phyloP scores from a whole-genome alignment of 1,284 basidiomycete species.

The Cutaneotrichosporon spelunceum region DNA sequence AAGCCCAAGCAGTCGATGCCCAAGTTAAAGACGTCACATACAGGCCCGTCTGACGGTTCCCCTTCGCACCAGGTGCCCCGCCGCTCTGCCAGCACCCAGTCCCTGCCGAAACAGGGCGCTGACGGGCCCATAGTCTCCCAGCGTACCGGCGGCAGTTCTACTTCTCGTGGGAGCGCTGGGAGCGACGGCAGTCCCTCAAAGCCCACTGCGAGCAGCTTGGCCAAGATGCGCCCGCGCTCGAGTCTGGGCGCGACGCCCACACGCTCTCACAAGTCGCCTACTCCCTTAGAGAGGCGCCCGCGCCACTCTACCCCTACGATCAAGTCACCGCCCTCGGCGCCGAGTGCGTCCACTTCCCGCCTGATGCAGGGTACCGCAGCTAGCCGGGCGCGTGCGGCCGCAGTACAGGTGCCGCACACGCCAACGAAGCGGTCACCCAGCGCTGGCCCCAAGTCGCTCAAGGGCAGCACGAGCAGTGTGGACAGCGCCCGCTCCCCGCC shows the following conservation, averaged over 20 bases:
- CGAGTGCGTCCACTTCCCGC: constrained; percentile 7
- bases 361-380: constrained; percentile 23
- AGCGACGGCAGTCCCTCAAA: constrained; percentile 4
- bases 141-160: constrained; percentile 6
- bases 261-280: not conserved
- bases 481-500: not conserved
- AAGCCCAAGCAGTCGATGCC: constrained; percentile 11
- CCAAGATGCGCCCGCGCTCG: constrained; percentile 12
- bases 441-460: not conserved
- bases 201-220: constrained; percentile 16
- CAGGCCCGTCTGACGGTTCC: not conserved
- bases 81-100: not conserved
- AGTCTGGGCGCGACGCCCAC: not conserved
- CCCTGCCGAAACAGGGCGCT: not conserved
- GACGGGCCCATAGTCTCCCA: not conserved
- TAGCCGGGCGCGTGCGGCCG: constrained; percentile 21
- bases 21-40: constrained; percentile 7
- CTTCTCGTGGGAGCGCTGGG: not conserved
- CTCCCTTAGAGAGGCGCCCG: not conserved
- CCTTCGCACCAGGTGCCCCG: not conserved
- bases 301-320: not conserved
- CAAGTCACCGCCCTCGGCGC: constrained; percentile 4
- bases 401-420: constrained; percentile 1
- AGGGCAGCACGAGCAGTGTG: not conserved
- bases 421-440: not conserved